Evolutionary conservation across 768 basidiomycete genomes (phyloP).

Genomic region (Leccinum subtestaceum): DNA sequence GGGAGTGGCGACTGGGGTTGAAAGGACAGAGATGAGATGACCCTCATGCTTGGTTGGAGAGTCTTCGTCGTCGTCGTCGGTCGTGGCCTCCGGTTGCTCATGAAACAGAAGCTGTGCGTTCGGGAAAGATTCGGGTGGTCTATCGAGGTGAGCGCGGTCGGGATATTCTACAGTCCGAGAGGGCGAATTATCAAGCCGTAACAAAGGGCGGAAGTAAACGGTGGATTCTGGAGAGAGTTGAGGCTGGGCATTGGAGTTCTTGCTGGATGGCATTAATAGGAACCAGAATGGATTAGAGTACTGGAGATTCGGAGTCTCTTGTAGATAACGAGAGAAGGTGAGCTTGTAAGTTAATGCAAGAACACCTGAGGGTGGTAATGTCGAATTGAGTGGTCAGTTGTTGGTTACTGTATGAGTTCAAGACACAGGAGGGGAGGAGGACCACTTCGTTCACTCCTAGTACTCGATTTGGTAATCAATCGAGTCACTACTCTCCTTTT

Average conservation of each 20-base stretch:
- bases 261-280: conserved; percentile 32
- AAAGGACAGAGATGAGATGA: conserved; percentile 15
- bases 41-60: conserved; percentile 29
- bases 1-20: conserved; percentile 10
- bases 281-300: conserved; percentile 16
- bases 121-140: conserved; percentile 9
- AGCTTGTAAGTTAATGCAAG: conserved; percentile 35
- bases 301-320: conserved; percentile 10
- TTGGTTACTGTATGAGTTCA: conserved; percentile 19
- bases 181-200: conserved; percentile 33
- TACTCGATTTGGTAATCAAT: conserved; percentile 12
- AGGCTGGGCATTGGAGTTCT: conserved; percentile 22
- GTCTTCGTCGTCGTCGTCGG: conserved; percentile 24
- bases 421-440: conserved; percentile 25
- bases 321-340: conserved; percentile 21
- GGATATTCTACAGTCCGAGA: conserved; percentile 18
- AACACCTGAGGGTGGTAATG: conserved; percentile 14
- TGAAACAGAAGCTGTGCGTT: conserved; percentile 9
- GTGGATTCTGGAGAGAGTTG: conserved; percentile 20
- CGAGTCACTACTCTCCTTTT: conserved; percentile 28
- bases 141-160: conserved; percentile 5
- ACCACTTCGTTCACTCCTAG: background rate
- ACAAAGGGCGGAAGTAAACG: conserved; percentile 27
- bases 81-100: conserved; percentile 10
- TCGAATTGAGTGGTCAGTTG: conserved; percentile 6